phyloP scores from a whole-genome alignment of 2,329 filamentous ascomycete species.

The Tetracladium maxilliforme region DNA sequence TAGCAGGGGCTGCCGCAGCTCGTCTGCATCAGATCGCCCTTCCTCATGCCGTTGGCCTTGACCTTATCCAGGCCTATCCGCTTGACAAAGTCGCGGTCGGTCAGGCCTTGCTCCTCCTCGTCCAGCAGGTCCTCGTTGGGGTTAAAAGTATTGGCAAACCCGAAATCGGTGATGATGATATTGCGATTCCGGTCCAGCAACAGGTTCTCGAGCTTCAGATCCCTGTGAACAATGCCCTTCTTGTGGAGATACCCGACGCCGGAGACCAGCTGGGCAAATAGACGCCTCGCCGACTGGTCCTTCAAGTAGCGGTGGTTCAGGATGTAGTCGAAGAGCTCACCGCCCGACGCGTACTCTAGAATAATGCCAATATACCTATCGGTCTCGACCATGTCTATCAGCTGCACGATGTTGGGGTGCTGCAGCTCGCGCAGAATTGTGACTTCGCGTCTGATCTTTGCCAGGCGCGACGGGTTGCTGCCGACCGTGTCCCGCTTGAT shows the following conservation, averaged over 20 bases:
- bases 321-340: constrained; percentile 97
- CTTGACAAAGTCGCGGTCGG: constrained; percentile 80
- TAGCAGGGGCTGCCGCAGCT: constrained; percentile 98
- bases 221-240: constrained; percentile 94
- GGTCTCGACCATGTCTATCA: constrained; percentile 98
- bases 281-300: constrained; percentile 73
- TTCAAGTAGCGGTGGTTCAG: constrained; percentile 93
- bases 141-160: constrained; percentile 96
- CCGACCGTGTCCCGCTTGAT: constrained; percentile 87
- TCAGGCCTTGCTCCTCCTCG: constrained; percentile 77
- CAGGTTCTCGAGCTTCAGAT: constrained; percentile 92
- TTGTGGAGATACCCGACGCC: constrained; percentile 96
- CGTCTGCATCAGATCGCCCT: constrained; percentile 96
- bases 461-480: constrained; percentile 73
- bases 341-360: constrained; percentile 92
- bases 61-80: constrained; percentile 70
- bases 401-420: constrained; percentile 90
- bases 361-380: constrained; percentile 97
- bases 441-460: constrained; percentile 97
- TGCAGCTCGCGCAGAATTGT: constrained; percentile 75
- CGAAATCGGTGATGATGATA: constrained; percentile 99
- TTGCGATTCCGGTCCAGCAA: constrained; percentile 92
- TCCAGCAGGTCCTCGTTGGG: constrained; percentile 75
- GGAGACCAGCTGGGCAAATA: constrained; percentile 92
- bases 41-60: constrained; percentile 58